These are phyloP conservation scores for Mucor saturninus DNA, from an alignment of 371 early-diverging fungal genomes.

Conservation along the genomic window DNA sequence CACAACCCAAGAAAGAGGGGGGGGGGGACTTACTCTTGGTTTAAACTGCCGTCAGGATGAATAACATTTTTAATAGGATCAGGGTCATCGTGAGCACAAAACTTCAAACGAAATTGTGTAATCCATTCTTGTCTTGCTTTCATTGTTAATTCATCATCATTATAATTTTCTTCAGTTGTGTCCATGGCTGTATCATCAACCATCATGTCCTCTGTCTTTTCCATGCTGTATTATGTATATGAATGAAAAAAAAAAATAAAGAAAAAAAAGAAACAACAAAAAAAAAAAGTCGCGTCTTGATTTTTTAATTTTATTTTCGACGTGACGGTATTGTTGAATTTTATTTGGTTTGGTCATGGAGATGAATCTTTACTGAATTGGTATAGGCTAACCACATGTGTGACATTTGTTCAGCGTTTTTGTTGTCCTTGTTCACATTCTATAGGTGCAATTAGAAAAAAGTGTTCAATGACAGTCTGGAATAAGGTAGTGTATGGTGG, in stretches of 20 bases:
- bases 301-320: conserved; percentile 1
- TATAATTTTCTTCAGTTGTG: not conserved
- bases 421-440: conserved; percentile 23
- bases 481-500: too few relatives aligned
- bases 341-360: conserved; percentile 24
- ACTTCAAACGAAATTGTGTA: conserved; percentile 78
- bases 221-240: not conserved
- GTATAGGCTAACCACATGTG: conserved; percentile 34
- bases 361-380: conserved; percentile 31
- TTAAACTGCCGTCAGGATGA: conserved; percentile 79
- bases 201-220: not conserved
- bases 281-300: conserved; percentile 7
- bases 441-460: not conserved
- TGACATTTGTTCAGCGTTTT: conserved; percentile 11
- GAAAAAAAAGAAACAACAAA: not conserved
- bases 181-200: not conserved
- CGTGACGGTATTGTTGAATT: not conserved
- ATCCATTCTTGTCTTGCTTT: conserved; percentile 77
- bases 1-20: too few relatives aligned
- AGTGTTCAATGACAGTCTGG: too few relatives aligned
- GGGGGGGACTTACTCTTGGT: conserved; percentile 74
- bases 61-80: conserved; percentile 83
- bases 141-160: not conserved
- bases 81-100: conserved; percentile 82
- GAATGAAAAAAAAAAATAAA: not conserved